Base-by-base conservation (phyloP, 345 rosid genomes). In the Linum usitatissimum region DNA sequence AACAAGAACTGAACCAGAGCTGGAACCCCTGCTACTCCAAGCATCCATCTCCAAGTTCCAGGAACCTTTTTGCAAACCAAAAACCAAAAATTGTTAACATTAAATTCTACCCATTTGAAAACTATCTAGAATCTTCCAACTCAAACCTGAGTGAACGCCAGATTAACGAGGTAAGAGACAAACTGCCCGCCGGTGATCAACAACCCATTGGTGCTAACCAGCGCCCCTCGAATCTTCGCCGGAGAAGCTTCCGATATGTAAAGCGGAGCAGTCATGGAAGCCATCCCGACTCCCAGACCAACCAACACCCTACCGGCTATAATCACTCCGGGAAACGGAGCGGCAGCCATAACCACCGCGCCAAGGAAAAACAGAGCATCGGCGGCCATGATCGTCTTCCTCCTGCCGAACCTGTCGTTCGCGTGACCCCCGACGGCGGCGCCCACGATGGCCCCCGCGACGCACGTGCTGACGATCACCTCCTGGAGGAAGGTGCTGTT, bases 221-320 rank as follows among this genome's bases (percentile, higher is more conserved):
- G 91, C 2, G 98, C 97, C 1, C 97, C 98, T 70, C 97, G 60
- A 20, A 90, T 90, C 70, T 76, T 83, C 2, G 96, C 94, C 18
- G 99, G 99, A 15, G 97, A 93, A 18, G 90, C 82, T 65, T 92
- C 96, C 0, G 99, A 90, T 55, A 92, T 92, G 62, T 92, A 92
- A 31, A 92, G 93, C 19, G 99, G 97, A 0, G 98, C 63, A 0
- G 96, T 87, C 97, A 93, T 90, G 63, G 99, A 93, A 55, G 96
- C 99, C 94, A 84, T 90, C 56, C 97, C 97, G 3, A 90, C 97
- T 10, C 99, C 99, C 3, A 90, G 71, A 5, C 99, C 99, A 14
- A 90, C 91, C 3, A 93, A 76, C 60, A 87, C 45, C 67, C 99
- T 83, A 5, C 97, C 99, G 0, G 86, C 0, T 51, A 90, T 77